phyloP scores from a whole-genome alignment of 306 rosid species.

The Cicer cuneatum region DNA sequence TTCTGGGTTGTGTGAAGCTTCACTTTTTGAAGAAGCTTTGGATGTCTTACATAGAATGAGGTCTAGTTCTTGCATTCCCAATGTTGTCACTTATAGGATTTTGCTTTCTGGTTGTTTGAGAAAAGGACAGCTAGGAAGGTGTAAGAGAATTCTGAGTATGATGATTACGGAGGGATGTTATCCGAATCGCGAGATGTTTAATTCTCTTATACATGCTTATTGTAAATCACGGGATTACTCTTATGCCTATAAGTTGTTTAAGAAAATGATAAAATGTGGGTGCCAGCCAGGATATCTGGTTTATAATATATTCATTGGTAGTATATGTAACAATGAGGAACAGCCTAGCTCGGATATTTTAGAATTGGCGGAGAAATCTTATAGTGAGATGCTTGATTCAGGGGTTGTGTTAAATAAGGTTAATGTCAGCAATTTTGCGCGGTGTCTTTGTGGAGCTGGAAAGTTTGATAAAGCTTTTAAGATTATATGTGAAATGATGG shows the following conservation, averaged over 20 bases:
- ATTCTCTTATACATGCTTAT: conserved; percentile 78
- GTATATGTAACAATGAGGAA: conserved; percentile 64
- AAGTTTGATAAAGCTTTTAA: conserved; percentile 75
- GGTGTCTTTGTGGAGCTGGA: conserved; percentile 77
- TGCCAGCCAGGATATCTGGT: conserved; percentile 73
- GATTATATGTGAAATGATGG: conserved; percentile 78
- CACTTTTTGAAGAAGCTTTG: conserved; percentile 83
- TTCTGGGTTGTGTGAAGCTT: conserved; percentile 83
- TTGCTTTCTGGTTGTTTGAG: conserved; percentile 78
- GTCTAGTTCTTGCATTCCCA: conserved; percentile 76
- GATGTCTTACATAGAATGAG: conserved; percentile 72
- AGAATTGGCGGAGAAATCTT: conserved; percentile 80
- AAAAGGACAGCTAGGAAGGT: conserved; percentile 75
- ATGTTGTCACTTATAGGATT: conserved; percentile 65
- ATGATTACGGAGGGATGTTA: conserved; percentile 87
- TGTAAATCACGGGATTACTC: conserved; percentile 69
- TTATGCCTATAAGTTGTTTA: conserved; percentile 76
- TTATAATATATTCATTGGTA: conserved; percentile 79
- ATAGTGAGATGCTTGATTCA: conserved; percentile 71
- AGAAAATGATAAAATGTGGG: conserved; percentile 68
- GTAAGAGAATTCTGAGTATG: conserved; percentile 85
- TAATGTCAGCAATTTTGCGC: conserved; percentile 71
- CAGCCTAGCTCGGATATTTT: conserved; percentile 58
- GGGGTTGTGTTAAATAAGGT: conserved; percentile 76
- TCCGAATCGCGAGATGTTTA: conserved; percentile 74